phyloP scores from a whole-genome alignment of 208 protist species.

The Leptomonas seymouri region DNA sequence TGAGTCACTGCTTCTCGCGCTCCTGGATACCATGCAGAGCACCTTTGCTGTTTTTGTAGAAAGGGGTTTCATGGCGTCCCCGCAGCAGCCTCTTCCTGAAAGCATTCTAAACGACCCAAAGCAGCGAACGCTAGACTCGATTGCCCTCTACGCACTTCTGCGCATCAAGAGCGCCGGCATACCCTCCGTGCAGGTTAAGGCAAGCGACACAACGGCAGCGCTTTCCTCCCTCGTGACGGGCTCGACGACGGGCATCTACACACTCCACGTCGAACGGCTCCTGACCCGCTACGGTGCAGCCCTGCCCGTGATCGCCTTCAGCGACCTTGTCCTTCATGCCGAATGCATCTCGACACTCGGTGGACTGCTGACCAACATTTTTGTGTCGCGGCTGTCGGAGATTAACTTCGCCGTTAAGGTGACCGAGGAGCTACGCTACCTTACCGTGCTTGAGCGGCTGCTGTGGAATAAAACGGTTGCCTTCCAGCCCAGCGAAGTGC shows the following conservation, averaged over 20 bases:
- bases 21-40: conserved; percentile 52
- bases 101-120: conserved; percentile 50
- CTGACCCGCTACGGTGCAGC: conserved; percentile 59
- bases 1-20: conserved; percentile 63
- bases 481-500: conserved; percentile 45
- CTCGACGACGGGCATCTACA: conserved; percentile 57
- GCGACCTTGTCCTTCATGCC: conserved; percentile 65
- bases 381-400: conserved; percentile 64
- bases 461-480: conserved; percentile 45
- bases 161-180: conserved; percentile 56
- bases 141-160: conserved; percentile 78
- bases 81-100: conserved; percentile 54
- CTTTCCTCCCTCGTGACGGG: conserved; percentile 76
- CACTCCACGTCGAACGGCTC: conserved; percentile 60
- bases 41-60: conserved; percentile 49
- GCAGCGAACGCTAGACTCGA: conserved; percentile 82
- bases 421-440: conserved; percentile 80
- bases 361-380: conserved; percentile 54
- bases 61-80: conserved; percentile 61
- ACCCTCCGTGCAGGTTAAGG: conserved; percentile 37
- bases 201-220: conserved; percentile 35
- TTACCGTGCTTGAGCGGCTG: conserved; percentile 73
- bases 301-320: conserved; percentile 77
- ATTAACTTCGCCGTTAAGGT: conserved; percentile 74
- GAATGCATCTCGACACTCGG: conserved; percentile 29